Evolutionary conservation across 2,329 filamentous ascomycete species (phyloP).

Genomic region (Colletotrichum lini): DNA sequence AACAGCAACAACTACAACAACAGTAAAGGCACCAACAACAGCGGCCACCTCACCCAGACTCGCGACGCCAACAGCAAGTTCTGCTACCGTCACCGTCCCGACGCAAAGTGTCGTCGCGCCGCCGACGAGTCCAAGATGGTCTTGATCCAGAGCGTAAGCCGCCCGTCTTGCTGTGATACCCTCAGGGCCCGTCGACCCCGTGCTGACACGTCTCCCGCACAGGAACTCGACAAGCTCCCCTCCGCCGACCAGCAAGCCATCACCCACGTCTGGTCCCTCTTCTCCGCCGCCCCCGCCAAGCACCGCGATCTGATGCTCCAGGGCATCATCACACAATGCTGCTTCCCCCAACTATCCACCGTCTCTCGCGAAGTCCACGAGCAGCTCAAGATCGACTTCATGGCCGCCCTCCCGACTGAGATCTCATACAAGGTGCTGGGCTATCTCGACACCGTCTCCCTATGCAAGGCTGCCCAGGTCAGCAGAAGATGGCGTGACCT

Average conservation of each 20-base stretch:
- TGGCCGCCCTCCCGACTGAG: constrained; percentile 89
- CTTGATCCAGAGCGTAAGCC: constrained; percentile 85
- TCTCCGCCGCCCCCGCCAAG: constrained; percentile 94
- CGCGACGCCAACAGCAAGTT: constrained; percentile 84
- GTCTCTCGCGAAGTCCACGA: constrained; percentile 92
- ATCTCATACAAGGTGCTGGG: constrained; percentile 94
- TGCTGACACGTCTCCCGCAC: constrained; percentile 46
- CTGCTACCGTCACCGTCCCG: constrained; percentile 95
- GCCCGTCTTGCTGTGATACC: constrained; percentile 49
- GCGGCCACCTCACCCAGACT: constrained; percentile 26
- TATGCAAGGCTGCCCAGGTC: constrained; percentile 97
- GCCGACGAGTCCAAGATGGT: constrained; percentile 98
- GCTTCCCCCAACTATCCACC: constrained; percentile 95
- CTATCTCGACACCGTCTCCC: constrained; percentile 91
- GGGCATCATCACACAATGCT: constrained; percentile 95
- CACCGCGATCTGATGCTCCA: constrained; percentile 97
- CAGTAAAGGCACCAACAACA: too few relatives aligned
- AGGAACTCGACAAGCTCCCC: constrained; percentile 87
- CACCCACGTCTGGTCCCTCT: constrained; percentile 96
- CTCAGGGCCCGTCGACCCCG: constrained; percentile 18
- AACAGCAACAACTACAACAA: constrained; percentile 45
- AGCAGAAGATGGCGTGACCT: constrained; percentile 89
- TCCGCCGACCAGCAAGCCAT: constrained; percentile 94
- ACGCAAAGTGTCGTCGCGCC: constrained; percentile 92
- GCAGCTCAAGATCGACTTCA: constrained; percentile 97